Base-by-base conservation (phyloP, 2,329 filamentous ascomycete species). In the Trichophyton simii region DNA sequence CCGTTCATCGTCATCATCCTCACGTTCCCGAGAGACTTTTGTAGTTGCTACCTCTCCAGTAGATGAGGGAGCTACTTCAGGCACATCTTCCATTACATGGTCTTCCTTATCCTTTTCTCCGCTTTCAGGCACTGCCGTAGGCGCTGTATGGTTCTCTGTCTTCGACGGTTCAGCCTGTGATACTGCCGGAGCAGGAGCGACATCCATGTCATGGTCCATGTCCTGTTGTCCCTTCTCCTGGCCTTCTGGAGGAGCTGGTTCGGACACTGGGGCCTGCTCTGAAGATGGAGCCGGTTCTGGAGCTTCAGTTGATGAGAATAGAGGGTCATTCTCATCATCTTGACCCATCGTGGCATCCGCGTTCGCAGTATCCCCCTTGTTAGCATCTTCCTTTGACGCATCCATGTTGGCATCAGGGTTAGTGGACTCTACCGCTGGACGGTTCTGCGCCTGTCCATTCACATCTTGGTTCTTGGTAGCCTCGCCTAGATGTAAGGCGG, bases 1-100 rank as follows among this genome's bases (percentile, higher is more conserved):
- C 60, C 87, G 90, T 65, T 89, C 77, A 20, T 79, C 78, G 18
- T 65, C 67, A 11, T 95, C 90, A 3, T 90, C 86, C 62, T 95
- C 90, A 13, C 91, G 86, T 66, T 86, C 87, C 9, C 89, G 85
- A 1, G 89, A 80, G 11, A 87, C 70, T 74, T 91, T 92, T 2
- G 72, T 71, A 2, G 76, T 75, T 1, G 77, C 76, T 2, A 68
- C 50, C 8, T 42, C 22, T 9, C 18, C 31, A 74, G 69, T 0
- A 38, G 34, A 38, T 80, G 77, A 1, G 1, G 11, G 11, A 4
- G n/a, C n/a, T 55, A 28, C 13, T 20, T 18, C 52, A 9, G 52
- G 5, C 28, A 55, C 52, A 28, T 55, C 81, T n/a, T 72, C 70
- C 81, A 84, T 83, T 46, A 77, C 72, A 9, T 80, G 73, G 62